Evolutionary conservation across 129 eudicot species (phyloP).

Genomic region (Helianthus tuberosus): DNA sequence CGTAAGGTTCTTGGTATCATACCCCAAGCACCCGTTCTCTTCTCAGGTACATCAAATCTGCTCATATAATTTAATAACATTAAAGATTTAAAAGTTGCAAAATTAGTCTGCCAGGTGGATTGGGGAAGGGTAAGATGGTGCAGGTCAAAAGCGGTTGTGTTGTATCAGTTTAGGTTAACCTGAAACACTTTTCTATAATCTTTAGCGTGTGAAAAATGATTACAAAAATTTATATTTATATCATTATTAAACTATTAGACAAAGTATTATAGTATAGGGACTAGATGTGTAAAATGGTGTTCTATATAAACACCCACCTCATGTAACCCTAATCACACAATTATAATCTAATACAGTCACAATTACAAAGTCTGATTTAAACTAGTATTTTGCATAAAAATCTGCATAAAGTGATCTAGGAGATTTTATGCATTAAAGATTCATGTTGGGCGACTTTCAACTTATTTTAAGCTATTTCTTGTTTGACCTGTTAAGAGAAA

Average conservation of each 20-base stretch:
- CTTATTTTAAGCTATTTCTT: neutral
- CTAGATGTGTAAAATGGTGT: too few species aligned
- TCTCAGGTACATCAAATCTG: slow-evolving; percentile 65
- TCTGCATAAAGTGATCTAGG: too few species aligned
- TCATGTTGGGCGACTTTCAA: neutral
- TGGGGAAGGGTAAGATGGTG: too few species aligned
- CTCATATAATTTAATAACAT: neutral
- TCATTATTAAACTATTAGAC: neutral
- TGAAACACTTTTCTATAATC: neutral
- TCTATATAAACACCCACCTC: too few species aligned
- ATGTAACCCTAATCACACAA: too few species aligned
- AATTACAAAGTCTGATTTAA: too few species aligned
- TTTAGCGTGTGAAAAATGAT: neutral
- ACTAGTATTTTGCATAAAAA: too few species aligned
- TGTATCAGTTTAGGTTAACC: neutral
- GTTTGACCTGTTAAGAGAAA: neutral
- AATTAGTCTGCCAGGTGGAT: neutral
- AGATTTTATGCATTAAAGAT: neutral
- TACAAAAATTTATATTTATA: neutral
- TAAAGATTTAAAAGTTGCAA: neutral
- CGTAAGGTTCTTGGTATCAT: slow-evolving; percentile 90
- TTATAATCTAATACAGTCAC: too few species aligned
- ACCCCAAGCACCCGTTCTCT: slow-evolving; percentile 98
- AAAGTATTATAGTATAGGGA: too few species aligned
- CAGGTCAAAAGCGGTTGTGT: neutral